Base-by-base conservation (phyloP, 371 early-diverging fungal genomes). In the Rhizopus arrhizus region DNA sequence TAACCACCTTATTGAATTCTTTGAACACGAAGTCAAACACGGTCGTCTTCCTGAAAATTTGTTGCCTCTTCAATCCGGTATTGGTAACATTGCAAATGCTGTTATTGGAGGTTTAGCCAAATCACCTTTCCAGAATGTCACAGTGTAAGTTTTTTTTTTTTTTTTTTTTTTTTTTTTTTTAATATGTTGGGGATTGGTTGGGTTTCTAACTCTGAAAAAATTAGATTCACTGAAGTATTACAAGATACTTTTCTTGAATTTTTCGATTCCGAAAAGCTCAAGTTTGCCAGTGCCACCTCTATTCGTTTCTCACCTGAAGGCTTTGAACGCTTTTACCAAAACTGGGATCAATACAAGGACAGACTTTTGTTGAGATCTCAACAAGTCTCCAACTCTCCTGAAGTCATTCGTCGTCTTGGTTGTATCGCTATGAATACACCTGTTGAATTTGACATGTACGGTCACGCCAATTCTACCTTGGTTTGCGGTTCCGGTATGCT, bases 371-470 rank as follows among this genome's bases (percentile, higher is more conserved):
- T 82, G 58, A 75, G 82, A 64, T 75, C 78, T 40, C 82, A 82
- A 65, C 80, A 79, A 62, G 82, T 82, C 42, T 75, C 76, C 53
- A 82, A 82, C 61, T 76, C 78, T 28, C 82, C 82, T 35, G 82
- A 82, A 63, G 43, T 82, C 33, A 82, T 82, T 54, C 74, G 82
- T 61, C 70, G 82, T 59, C 69, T 82, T 35, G 82, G 82, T 13
- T 72, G 73, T 62, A 79, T 82, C 52, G 82, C 82, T 38, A 82
- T 82, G 82, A 82, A 82, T 56, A 82, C 82, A 2, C 82, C 82
- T 52, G 78, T 82, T 49, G 82, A 82, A 69, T 75, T 82, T 41
- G 82, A 82, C 58, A 82, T 82, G 43, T 82, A 82, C 34, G 82
- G 74, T 32, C 82, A 82, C 55, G 80, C 78, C 51, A 82, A 82